Evolutionary conservation across 441 rosid genomes (phyloP), one percentile per base, ranked within the genome.

Genomic region (Cnidoscolus chayamansa): DNA sequence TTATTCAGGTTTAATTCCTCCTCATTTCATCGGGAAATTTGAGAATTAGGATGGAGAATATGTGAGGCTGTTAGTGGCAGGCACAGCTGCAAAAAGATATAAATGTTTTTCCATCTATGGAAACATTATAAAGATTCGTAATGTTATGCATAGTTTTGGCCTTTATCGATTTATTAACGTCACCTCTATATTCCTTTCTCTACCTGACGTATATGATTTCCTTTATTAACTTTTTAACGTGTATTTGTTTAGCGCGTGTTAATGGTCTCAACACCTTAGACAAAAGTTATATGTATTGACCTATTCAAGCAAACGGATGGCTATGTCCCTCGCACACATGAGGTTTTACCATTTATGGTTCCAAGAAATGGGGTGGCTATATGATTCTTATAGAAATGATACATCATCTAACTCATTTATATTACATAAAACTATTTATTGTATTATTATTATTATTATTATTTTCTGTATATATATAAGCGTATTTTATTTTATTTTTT

Each of bases 11-110:
- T 57, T 30, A 53, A 19, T 71, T 62, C 16, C 40, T 4, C 47
- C 43, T 54, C 49, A 25, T 13, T 25, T 31, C 32, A n/a, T 10
- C 6, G 12, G n/a, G 53, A 62, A 17, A 16, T 61, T 16, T 15
- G 3, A 12, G 62, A 63, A 72, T 20, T 13, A 16, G 10, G 10
- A 56, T 6, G 31, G 37, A 43, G 10, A 15, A 3, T 54, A 64
- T 43, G 54, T 43, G 63, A 56, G 53, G 75, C 65, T 65, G 56
- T 49, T 57, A 7, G 20, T 48, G 20, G 58, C 63, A 54, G 31
- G 32, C 63, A 31, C 17, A 0, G 30, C 72, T 32, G 54, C 47
- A 40, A 57, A 40, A 67, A 13, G 25, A 16, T 8, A 67, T 37
- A 20, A 25, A 47, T 57, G 7, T 49, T 25, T 58, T 59, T 57